phyloP scores from a whole-genome alignment of 306 rosid species.

The Cucurbita ficifolia region DNA sequence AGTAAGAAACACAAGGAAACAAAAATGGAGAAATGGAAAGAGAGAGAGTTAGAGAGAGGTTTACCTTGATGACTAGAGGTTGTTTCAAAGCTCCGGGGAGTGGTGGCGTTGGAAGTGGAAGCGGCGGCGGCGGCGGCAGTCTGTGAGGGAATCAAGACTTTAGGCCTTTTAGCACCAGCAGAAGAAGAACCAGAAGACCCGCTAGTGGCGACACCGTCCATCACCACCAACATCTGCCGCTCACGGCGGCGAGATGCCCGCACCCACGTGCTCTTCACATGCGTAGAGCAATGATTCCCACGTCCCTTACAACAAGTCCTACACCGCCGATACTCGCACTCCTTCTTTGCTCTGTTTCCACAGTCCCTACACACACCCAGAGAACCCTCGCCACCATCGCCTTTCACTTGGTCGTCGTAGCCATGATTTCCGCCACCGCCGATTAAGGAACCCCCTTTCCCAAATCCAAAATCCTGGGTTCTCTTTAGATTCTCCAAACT shows the following conservation, averaged over 20 bases:
- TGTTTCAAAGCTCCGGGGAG: slow-evolving; percentile 32
- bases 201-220: slow-evolving; percentile 8
- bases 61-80: slow-evolving; percentile 46
- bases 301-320: slow-evolving; percentile 80
- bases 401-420: slow-evolving; percentile 1
- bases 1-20: background rate
- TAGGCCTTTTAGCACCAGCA: slow-evolving; percentile 41
- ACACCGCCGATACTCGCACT: slow-evolving; percentile 43
- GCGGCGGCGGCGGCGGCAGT: slow-evolving; percentile 25
- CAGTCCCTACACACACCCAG: slow-evolving; percentile 55
- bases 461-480: slow-evolving; percentile 24
- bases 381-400: slow-evolving; percentile 17
- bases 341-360: slow-evolving; percentile 79
- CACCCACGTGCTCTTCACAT: slow-evolving; percentile 79
- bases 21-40: background rate
- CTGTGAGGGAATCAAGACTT: slow-evolving; percentile 24
- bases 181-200: slow-evolving; percentile 32
- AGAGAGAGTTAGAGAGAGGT: background rate
- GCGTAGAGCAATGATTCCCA: slow-evolving; percentile 53
- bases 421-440: background rate
- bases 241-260: slow-evolving; percentile 46
- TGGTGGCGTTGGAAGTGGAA: slow-evolving; percentile 33
- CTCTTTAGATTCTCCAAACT: slow-evolving; percentile 30
- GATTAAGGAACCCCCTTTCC: background rate
- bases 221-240: slow-evolving; percentile 18